Conservation (phyloP, 805 yeast species). For the Lipomyces sp. region DNA sequence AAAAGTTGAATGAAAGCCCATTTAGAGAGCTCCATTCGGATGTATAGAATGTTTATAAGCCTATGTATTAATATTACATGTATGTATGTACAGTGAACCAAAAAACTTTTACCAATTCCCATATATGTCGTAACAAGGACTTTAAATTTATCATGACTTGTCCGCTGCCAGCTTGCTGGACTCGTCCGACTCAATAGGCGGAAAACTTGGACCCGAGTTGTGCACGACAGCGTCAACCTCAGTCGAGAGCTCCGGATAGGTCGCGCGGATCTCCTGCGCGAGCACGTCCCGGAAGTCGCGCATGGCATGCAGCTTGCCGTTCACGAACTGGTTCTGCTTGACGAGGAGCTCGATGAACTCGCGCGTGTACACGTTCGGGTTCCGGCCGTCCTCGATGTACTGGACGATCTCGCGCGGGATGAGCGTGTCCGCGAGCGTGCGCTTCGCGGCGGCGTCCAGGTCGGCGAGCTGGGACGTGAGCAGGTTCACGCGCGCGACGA, state of each 20-base stretch:
- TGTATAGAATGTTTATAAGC: background rate
- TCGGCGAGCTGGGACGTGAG: conserved; percentile 19
- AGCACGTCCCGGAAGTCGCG: conserved; percentile 57
- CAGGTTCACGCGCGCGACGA: conserved; percentile 38
- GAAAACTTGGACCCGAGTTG: conserved; percentile 19
- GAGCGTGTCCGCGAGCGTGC: conserved; percentile 30
- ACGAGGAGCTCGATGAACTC: conserved; percentile 95
- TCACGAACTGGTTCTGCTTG: conserved; percentile 78
- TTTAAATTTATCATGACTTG: no score
- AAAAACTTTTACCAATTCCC: background rate
- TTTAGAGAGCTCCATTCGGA: conserved; percentile 4
- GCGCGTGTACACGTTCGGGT: conserved; percentile 94
- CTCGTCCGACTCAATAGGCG: no score
- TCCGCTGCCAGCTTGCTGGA: no score
- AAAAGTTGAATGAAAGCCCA: conserved; percentile 23
- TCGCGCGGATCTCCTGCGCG: conserved; percentile 65
- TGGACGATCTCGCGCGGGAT: conserved; percentile 78
- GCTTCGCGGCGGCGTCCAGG: conserved; percentile 9
- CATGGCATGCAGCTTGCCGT: conserved; percentile 73
- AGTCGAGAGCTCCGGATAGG: conserved; percentile 70
- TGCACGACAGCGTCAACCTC: conserved; percentile 42
- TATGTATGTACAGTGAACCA: background rate
- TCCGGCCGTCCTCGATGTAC: conserved; percentile 93
- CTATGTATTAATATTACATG: no score
- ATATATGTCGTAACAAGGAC: background rate